phyloP scores from a whole-genome alignment of 176 grass and related monocot genomes.

The Oryza meyeriana region DNA sequence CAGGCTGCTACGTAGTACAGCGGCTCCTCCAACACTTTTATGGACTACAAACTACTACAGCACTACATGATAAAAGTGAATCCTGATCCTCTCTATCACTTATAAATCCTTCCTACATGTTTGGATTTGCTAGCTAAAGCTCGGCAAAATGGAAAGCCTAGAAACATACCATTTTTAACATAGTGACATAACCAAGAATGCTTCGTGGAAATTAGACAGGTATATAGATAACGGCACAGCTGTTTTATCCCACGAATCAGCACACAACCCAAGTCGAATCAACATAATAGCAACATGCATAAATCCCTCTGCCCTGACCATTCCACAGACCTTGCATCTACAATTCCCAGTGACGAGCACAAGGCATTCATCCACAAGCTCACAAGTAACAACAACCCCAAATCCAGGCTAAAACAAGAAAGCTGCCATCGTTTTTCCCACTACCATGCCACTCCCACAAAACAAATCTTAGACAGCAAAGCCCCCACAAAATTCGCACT shows the following conservation, averaged over 20 bases:
- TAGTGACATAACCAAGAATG: no score
- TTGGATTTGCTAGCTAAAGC: neutral
- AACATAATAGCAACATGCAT: neutral
- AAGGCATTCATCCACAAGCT: neutral
- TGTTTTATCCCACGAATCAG: neutral
- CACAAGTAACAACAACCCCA: neutral
- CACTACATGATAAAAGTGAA: neutral
- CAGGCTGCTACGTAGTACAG: no score
- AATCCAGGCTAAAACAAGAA: neutral
- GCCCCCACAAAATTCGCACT: no score
- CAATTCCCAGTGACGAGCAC: neutral
- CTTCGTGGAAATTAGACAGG: neutral
- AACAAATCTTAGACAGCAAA: no score
- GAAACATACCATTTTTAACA: no score
- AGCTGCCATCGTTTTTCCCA: no score
- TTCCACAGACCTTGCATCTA: neutral
- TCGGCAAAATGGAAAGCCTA: neutral
- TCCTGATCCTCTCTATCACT: neutral
- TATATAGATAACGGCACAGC: neutral
- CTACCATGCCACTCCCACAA: no score
- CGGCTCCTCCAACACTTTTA: no score
- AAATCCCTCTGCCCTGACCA: no score
- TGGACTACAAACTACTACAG: neutral
- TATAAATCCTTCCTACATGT: neutral
- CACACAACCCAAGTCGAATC: neutral